A percentile compares a stretch with the other conserved stretches of the same genome.
phyloP scores from a whole-genome alignment of 1,139 yeast species.

The Hansenula anomala region DNA sequence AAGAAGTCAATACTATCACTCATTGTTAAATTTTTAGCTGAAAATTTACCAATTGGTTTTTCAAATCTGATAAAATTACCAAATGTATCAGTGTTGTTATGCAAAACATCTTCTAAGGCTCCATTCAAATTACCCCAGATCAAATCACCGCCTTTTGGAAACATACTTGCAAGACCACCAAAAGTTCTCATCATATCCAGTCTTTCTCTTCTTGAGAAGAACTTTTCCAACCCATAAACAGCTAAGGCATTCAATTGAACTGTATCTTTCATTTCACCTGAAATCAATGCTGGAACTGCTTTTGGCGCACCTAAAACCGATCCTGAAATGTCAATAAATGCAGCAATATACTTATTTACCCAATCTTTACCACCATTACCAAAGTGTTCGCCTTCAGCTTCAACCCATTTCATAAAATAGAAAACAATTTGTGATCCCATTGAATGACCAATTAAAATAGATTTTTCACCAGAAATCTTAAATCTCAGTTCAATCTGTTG shows the following conservation, averaged over 20 bases:
- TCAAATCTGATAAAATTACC: conserved; percentile 77
- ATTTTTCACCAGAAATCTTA: conserved; percentile 57
- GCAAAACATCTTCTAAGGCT: conserved; percentile 24
- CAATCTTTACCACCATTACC: conserved; percentile 88
- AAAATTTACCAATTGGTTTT: conserved; percentile 34
- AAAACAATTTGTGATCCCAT: conserved; percentile 92
- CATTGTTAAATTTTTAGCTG: conserved; percentile 58
- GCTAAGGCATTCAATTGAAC: conserved; percentile 91
- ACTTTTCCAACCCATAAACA: conserved; percentile 89
- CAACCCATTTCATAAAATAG: conserved; percentile 94
- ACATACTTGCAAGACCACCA: conserved; percentile 94
- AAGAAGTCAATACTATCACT: conserved; percentile 62
- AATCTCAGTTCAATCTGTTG: conserved; percentile 57
- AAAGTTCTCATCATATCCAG: conserved; percentile 79
- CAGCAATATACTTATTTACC: conserved; percentile 80
- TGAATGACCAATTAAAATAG: conserved; percentile 84
- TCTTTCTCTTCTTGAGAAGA: conserved; percentile 85
- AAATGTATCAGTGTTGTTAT: conserved; percentile 36
- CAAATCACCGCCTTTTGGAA: conserved; percentile 89
- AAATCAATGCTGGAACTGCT: conserved; percentile 81
- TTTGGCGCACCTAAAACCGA: conserved; percentile 91
- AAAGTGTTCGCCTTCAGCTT: conserved; percentile 69
- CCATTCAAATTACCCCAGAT: conserved; percentile 69
- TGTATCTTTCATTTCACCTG: conserved; percentile 98
- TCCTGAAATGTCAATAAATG: conserved; percentile 85